Evolutionary conservation across 1,284 basidiomycete genomes (phyloP).

Genomic region (Cutaneotrichosporon mucoides): DNA sequence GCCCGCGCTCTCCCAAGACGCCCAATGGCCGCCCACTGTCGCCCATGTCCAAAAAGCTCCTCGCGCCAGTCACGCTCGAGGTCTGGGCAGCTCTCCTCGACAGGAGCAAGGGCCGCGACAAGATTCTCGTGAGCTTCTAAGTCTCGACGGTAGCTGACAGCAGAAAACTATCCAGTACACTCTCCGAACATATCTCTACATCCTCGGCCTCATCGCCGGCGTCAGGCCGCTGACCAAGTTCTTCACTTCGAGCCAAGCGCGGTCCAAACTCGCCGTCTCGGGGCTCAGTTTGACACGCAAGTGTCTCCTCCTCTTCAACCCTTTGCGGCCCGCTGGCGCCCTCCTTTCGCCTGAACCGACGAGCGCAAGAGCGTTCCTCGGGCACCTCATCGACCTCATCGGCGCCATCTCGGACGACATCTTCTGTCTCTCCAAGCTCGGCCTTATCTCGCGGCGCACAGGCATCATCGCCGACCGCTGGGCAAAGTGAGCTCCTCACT

Average conservation of each 20-base stretch:
- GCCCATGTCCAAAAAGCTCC: slow-evolving; percentile 2
- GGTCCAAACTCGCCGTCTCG: slow-evolving; percentile 29
- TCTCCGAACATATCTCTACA: slow-evolving; percentile 41
- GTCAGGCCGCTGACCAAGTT: slow-evolving; percentile 35
- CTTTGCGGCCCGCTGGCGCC: slow-evolving; percentile 38
- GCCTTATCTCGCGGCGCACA: slow-evolving; percentile 26
- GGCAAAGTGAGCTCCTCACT: slow-evolving; percentile 32
- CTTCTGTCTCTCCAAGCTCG: slow-evolving; percentile 38
- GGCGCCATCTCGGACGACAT: slow-evolving; percentile 41
- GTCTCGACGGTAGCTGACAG: neutral
- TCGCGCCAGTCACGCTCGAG: slow-evolving; percentile 22
- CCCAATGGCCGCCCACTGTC: slow-evolving; percentile 5
- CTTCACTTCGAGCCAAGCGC: slow-evolving; percentile 36
- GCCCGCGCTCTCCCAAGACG: neutral
- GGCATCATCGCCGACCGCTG: slow-evolving; percentile 34
- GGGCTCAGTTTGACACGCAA: slow-evolving; percentile 42
- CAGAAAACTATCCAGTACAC: slow-evolving; percentile 47
- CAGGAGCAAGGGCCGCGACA: slow-evolving; percentile 43
- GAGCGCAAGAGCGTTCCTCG: slow-evolving; percentile 34
- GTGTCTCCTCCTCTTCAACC: slow-evolving; percentile 44
- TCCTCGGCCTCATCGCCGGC: slow-evolving; percentile 33
- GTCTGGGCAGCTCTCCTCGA: slow-evolving; percentile 40
- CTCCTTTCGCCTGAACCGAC: slow-evolving; percentile 40
- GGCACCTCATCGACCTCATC: slow-evolving; percentile 38
- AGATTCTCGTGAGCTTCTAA: slow-evolving; percentile 39